Percentiles rank a stretch among this genome's conserved stretches.
Conservation (phyloP, 2,329 filamentous ascomycete genomes). For the Monosporascus sp. region DNA sequence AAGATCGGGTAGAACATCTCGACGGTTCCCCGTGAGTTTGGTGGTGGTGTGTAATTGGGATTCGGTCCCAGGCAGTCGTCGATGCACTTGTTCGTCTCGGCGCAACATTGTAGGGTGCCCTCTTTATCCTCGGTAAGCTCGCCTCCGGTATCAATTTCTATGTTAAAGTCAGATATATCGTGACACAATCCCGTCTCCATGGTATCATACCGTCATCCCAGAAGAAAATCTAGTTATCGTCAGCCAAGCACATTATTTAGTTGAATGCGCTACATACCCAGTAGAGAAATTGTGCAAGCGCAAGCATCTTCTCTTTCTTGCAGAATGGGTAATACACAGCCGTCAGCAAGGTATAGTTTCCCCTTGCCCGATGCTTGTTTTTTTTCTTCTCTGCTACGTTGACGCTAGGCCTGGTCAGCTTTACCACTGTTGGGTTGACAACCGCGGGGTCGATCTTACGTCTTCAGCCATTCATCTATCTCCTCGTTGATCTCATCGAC, state of each 20-base stretch:
- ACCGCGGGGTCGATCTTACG: conserved; percentile 8
- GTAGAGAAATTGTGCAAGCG: conserved; percentile 22
- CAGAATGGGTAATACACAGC: conserved; percentile 23
- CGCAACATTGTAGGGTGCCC: conserved; percentile 16
- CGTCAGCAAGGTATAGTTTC: conserved; percentile 22
- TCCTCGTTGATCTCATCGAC: conserved; percentile 20
- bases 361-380: conserved; percentile 20
- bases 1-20: conserved; percentile 25
- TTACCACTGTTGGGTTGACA: neutral
- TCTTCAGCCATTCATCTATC: conserved; percentile 23
- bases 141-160: conserved; percentile 25
- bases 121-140: conserved; percentile 22
- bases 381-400: conserved; percentile 22
- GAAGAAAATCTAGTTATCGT: conserved; percentile 18
- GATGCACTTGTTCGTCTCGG: conserved; percentile 20
- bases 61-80: conserved; percentile 21
- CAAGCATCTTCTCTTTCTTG: conserved; percentile 22
- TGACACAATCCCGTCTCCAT: neutral
- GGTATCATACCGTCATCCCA: conserved; percentile 20
- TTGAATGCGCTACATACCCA: conserved; percentile 14
- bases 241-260: too few species aligned
- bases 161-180: neutral
- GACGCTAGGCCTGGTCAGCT: conserved; percentile 14
- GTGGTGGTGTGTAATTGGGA: conserved; percentile 17
- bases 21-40: conserved; percentile 14